These are phyloP conservation scores for Diplocarpon rosae DNA, from an alignment of 2,329 filamentous ascomycete genomes.

Conservation along the genomic window DNA sequence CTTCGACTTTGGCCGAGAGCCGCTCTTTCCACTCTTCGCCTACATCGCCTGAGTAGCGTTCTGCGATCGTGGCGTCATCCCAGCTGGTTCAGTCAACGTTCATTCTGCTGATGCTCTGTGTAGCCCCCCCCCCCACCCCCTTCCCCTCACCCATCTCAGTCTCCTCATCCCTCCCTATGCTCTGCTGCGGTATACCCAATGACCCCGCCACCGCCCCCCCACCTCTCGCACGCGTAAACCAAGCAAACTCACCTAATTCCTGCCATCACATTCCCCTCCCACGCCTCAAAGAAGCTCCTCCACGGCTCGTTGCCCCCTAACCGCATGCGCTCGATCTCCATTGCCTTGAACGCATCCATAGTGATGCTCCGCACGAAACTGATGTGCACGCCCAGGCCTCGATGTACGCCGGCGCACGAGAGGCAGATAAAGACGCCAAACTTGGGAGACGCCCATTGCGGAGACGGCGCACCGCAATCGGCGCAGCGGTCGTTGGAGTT, in stretches of 20 bases:
- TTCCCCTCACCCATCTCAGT: neutral
- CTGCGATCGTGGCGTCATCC: slow-evolving; percentile 81
- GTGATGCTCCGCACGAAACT: slow-evolving; percentile 95
- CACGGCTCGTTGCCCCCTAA: slow-evolving; percentile 82
- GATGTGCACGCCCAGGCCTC: slow-evolving; percentile 92
- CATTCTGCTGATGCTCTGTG: neutral
- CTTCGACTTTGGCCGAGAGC: slow-evolving; percentile 77
- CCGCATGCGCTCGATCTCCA: slow-evolving; percentile 89
- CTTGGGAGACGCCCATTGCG: slow-evolving; percentile 96
- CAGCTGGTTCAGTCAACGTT: slow-evolving; percentile 29
- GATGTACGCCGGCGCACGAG: slow-evolving; percentile 87
- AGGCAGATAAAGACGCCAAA: slow-evolving; percentile 99
- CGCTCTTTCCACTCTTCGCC: slow-evolving; percentile 95
- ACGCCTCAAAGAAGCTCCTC: slow-evolving; percentile 74
- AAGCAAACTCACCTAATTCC: slow-evolving; percentile 35
- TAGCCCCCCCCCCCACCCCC: neutral
- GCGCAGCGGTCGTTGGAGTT: slow-evolving; percentile 84
- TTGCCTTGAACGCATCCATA: slow-evolving; percentile 95
- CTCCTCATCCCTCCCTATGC: neutral
- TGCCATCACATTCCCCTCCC: slow-evolving; percentile 53
- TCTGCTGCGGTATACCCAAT: neutral
- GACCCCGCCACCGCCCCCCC: neutral
- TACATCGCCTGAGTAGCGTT: slow-evolving; percentile 79
- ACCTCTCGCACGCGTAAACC: neutral
- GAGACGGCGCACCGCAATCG: slow-evolving; percentile 90